Conservation (phyloP, 345 rosid species). For the Euphorbia lathyris region DNA sequence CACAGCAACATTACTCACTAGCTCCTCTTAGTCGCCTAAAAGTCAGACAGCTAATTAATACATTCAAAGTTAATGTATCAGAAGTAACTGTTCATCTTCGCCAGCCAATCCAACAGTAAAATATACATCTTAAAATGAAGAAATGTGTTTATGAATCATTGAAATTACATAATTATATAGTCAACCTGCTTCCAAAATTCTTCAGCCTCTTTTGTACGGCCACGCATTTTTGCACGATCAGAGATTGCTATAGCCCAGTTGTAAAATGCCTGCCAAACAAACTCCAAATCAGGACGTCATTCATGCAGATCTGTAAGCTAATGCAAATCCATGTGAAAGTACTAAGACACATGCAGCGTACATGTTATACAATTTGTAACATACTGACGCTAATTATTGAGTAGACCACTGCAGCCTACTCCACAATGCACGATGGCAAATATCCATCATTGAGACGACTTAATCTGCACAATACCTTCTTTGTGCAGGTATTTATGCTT, state of each 20-base stretch:
- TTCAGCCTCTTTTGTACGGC: slow-evolving; percentile 99
- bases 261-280: slow-evolving; percentile 81
- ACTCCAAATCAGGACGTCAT: slow-evolving; percentile 5
- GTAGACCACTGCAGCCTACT: neutral
- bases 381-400: neutral
- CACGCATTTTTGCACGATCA: slow-evolving; percentile 98
- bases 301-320: neutral
- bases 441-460: neutral
- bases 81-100: neutral
- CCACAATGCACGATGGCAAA: neutral
- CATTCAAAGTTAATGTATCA: neutral
- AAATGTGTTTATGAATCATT: neutral
- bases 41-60: neutral
- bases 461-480: neutral
- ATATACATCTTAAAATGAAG: neutral
- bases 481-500: neutral
- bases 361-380: too few relatives aligned
- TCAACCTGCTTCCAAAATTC: slow-evolving; percentile 93
- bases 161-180: neutral
- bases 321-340: neutral
- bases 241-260: slow-evolving; percentile 99
- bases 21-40: neutral
- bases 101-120: neutral
- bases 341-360: neutral
- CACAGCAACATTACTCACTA: neutral